Evolutionary conservation across 1,284 basidiomycete species (phyloP).

Genomic region (Moniliophthora roreri): DNA sequence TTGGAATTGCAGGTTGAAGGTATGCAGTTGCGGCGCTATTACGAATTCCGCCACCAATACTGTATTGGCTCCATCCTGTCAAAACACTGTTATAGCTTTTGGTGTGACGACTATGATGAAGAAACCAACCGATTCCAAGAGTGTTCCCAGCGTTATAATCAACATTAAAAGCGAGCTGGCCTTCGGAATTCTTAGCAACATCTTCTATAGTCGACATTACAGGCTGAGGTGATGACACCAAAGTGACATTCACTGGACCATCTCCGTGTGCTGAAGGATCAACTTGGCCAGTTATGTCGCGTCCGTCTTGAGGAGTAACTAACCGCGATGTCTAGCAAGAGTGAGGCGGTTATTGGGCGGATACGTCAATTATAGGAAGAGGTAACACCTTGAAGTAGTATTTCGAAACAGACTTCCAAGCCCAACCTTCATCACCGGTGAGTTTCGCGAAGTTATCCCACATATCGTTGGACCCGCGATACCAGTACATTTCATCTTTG

Average conservation of each 20-base stretch:
- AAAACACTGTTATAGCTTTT: not conserved
- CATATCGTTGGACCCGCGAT: slow-evolving; percentile 23
- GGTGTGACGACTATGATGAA: not conserved
- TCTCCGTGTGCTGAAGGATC: too few species aligned
- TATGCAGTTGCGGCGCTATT: too few species aligned
- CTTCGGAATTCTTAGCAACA: slow-evolving; percentile 12
- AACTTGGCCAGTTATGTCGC: too few species aligned
- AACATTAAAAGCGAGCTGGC: slow-evolving; percentile 19
- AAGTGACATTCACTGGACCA: too few species aligned
- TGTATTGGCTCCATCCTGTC: too few species aligned
- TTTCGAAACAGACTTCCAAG: slow-evolving; percentile 26
- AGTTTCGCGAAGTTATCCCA: slow-evolving; percentile 28
- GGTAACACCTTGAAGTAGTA: slow-evolving; percentile 20
- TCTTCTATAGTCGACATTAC: not conserved
- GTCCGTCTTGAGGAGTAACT: too few species aligned
- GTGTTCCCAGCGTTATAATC: slow-evolving; percentile 23
- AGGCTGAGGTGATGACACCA: slow-evolving; percentile 15
- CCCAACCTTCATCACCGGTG: slow-evolving; percentile 30
- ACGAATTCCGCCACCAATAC: too few species aligned
- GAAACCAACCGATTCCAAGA: slow-evolving; percentile 12
- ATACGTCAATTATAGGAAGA: not conserved
- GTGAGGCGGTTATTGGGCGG: not conserved
- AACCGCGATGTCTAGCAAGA: too few species aligned
- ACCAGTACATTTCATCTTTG: slow-evolving; percentile 23
- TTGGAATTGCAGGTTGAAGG: too few species aligned